Evolutionary conservation across 202 grass and related monocot genomes (phyloP).

Genomic region (Schoenoplectus triqueter): DNA sequence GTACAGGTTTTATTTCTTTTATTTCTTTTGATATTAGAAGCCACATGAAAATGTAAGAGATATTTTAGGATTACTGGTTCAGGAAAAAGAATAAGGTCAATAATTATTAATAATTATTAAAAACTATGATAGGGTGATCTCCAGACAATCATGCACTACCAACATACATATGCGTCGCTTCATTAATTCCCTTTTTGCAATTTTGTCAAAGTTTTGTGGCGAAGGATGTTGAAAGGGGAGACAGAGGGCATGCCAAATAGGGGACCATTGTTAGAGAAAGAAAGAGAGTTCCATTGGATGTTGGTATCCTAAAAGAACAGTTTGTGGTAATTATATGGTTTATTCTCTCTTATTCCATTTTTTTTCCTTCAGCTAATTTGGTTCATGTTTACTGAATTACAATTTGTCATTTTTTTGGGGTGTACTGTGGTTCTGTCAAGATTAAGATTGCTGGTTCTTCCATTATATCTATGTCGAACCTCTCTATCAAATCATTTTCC

Average conservation of each 20-base stretch:
- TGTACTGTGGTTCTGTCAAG: background rate
- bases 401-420: background rate
- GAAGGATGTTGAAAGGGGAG: constrained; percentile 1
- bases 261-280: constrained; percentile 27
- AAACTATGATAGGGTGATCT: constrained; percentile 22
- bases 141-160: constrained; percentile 15
- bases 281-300: background rate
- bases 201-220: constrained; percentile 32
- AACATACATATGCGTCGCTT: constrained; percentile 20
- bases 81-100: constrained; percentile 6
- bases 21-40: background rate
- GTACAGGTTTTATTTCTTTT: background rate
- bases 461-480: constrained; percentile 8
- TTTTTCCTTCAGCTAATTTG: background rate
- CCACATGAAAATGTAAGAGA: constrained; percentile 8
- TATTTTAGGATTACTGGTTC: background rate
- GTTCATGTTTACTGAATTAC: constrained; percentile 16
- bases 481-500: constrained; percentile 14
- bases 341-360: constrained; percentile 8
- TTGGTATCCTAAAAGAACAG: constrained; percentile 23
- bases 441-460: background rate
- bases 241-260: constrained; percentile 6
- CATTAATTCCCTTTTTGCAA: constrained; percentile 33
- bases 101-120: constrained; percentile 6
- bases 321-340: constrained; percentile 26